Evolutionary conservation across 129 eudicot genomes (phyloP), one percentile per base, ranked within the genome.

Genomic region (Ambrosia artemisiifolia): DNA sequence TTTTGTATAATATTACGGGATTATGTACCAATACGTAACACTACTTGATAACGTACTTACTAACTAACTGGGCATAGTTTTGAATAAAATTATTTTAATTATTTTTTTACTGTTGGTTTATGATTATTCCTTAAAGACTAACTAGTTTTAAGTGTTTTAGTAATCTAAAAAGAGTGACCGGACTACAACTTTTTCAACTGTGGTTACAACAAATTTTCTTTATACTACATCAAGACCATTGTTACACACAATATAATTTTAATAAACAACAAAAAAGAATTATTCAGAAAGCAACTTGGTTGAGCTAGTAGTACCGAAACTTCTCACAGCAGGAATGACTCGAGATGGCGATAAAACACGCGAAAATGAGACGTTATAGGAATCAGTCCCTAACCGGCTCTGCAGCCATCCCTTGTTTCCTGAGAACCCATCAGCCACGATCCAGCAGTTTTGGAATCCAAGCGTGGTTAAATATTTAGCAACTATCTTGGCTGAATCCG

Each of bases 381-480:
- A 88, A 75, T 94, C 98, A 7, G 93, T 77, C 48, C 97, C 97
- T 71, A 94, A 73, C 14, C 93, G 87, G 65, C 98, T 94, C 73
- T 90, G 98, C 55, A 88, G 69, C 98, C 98, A 94, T 1, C 98
- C 98, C 63, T 74, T 89, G 81, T 95, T 72, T 65, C 98, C 98
- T 0, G 94, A 94, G 84, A 94, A 94, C 47, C 99, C 99, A 78
- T 88, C 99, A 0, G 81, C 79, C 81, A 94, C 88, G 10, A 90
- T 80, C 94, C 96, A 94, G 71, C 83, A 69, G 78, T 88, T 94
- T 65, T 83, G 82, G 80, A 94, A 94, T 28, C 99, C 99, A 0
- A 90, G 85, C 49, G 72, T 83, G 13, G 99, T 90, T 72, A 94
- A 80, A 18, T 78, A 73, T 78, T 72, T 86, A 17, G 99, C 99